phyloP scores from a whole-genome alignment of 768 basidiomycete genomes.

The Auricularia sp. region DNA sequence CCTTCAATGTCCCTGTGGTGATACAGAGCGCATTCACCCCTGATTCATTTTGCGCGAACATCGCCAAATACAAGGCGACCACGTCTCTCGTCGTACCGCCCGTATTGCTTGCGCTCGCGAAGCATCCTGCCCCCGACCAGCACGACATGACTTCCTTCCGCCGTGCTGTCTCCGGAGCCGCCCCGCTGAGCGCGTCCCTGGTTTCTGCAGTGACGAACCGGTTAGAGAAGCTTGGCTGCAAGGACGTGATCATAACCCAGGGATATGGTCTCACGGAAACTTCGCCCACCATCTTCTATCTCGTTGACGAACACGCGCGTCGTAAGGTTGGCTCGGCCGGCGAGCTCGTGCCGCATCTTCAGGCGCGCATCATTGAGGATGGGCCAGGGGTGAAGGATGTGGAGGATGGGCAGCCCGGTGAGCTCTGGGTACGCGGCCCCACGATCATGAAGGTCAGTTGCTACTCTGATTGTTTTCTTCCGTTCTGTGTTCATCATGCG shows the following conservation, averaged over 20 bases:
- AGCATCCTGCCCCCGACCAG: slow-evolving; percentile 53
- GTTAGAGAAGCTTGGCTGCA: slow-evolving; percentile 19
- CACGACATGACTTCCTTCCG: slow-evolving; percentile 55
- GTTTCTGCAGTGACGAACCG: slow-evolving; percentile 35
- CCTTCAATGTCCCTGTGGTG: slow-evolving; percentile 16
- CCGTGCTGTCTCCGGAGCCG: slow-evolving; percentile 62
- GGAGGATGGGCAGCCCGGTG: slow-evolving; percentile 50
- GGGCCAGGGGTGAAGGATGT: slow-evolving; percentile 41
- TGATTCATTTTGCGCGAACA: slow-evolving; percentile 47
- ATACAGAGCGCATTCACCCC: slow-evolving; percentile 49
- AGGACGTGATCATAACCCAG: slow-evolving; percentile 15
- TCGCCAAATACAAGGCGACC: slow-evolving; percentile 57
- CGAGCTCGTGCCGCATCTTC: slow-evolving; percentile 58
- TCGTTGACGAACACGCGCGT: slow-evolving; percentile 32
- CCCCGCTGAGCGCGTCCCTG: slow-evolving; percentile 62
- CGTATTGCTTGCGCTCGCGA: slow-evolving; percentile 64
- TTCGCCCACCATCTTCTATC: slow-evolving; percentile 56
- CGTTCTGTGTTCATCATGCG: not conserved
- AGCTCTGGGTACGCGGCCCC: slow-evolving; percentile 74
- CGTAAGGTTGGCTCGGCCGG: slow-evolving; percentile 54
- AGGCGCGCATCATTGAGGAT: slow-evolving; percentile 60
- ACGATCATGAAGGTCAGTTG: slow-evolving; percentile 61
- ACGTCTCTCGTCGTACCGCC: slow-evolving; percentile 63
- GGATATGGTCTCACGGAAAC: slow-evolving; percentile 80
- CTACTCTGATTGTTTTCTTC: too few relatives aligned